Evolutionary conservation across 176 grass and related monocot species (phyloP).

Genomic region (Rhynchospora tenuis): DNA sequence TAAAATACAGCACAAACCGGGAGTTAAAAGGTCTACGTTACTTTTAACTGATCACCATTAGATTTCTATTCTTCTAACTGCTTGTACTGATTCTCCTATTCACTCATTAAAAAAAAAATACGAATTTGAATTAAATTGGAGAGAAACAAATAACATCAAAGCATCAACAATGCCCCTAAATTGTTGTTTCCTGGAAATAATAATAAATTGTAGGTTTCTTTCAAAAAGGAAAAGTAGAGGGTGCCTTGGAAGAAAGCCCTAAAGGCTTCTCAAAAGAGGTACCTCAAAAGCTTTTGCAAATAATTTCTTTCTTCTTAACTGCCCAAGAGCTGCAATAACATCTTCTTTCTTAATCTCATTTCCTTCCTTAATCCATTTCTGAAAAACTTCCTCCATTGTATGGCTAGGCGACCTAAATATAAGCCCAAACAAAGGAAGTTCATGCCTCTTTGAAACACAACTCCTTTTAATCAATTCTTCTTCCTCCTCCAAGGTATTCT

Average conservation of each 20-base stretch:
- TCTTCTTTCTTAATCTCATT: conserved; percentile 43
- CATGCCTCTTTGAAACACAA: background rate
- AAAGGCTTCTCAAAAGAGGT: background rate
- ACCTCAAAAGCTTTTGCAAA: conserved; percentile 80
- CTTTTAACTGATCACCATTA: background rate
- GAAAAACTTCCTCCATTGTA: conserved; percentile 17
- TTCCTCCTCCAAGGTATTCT: conserved; percentile 24
- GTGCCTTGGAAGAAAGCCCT: background rate
- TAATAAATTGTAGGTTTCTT: background rate
- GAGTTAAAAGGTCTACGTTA: background rate
- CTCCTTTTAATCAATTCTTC: conserved; percentile 33
- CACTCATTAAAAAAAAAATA: background rate
- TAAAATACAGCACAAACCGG: background rate
- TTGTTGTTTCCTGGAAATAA: background rate
- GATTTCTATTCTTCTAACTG: background rate
- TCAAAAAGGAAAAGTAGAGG: background rate
- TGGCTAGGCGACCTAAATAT: conserved; percentile 32
- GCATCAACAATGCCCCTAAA: background rate
- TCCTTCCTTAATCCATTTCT: conserved; percentile 60
- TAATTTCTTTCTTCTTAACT: conserved; percentile 39
- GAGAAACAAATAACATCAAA: background rate
- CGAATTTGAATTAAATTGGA: no score
- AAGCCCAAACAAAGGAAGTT: conserved; percentile 28
- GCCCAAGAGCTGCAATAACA: conserved; percentile 25
- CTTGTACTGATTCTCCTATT: background rate